phyloP scores from a whole-genome alignment of 495 filamentous ascomycete species.

The Zalerion maritima region DNA sequence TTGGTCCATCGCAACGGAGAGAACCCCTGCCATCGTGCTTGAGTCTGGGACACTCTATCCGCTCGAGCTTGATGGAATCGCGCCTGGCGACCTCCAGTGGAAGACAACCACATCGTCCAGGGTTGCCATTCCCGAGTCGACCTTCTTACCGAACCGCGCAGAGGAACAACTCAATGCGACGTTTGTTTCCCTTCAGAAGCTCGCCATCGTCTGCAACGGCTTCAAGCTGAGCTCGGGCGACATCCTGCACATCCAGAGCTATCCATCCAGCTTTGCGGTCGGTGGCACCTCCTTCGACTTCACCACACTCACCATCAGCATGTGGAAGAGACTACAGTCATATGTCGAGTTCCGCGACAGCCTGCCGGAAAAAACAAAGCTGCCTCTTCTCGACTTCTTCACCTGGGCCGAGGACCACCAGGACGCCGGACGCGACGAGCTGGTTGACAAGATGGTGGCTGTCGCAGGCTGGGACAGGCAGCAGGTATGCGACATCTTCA shows the following conservation, averaged over 20 bases:
- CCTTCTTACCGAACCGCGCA: slow-evolving; percentile 1
- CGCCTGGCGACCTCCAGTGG: slow-evolving; percentile 2
- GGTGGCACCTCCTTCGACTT: not conserved
- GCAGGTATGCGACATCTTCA: no score
- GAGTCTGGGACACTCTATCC: no score
- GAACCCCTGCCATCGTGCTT: no score
- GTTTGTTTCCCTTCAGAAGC: slow-evolving; percentile 3
- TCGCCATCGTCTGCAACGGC: slow-evolving; percentile 7
- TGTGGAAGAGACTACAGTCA: slow-evolving; percentile 7
- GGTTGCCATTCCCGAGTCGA: slow-evolving; percentile 1
- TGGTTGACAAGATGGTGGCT: not conserved
- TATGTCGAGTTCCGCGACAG: slow-evolving; percentile 6
- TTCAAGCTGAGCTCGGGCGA: slow-evolving; percentile 7
- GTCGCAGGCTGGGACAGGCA: not conserved
- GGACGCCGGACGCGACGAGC: slow-evolving; percentile 1
- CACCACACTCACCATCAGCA: slow-evolving; percentile 1
- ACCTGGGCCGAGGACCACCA: slow-evolving; percentile 4
- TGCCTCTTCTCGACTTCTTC: slow-evolving; percentile 10
- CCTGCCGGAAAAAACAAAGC: slow-evolving; percentile 1
- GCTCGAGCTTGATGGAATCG: not conserved
- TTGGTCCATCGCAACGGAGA: no score
- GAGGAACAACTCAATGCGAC: slow-evolving; percentile 1
- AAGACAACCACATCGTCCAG: slow-evolving; percentile 1
- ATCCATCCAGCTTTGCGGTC: slow-evolving; percentile 1
- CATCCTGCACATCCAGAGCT: slow-evolving; percentile 5